Conservation (phyloP, 1,284 basidiomycete genomes). For the Amylostereum chailletii region DNA sequence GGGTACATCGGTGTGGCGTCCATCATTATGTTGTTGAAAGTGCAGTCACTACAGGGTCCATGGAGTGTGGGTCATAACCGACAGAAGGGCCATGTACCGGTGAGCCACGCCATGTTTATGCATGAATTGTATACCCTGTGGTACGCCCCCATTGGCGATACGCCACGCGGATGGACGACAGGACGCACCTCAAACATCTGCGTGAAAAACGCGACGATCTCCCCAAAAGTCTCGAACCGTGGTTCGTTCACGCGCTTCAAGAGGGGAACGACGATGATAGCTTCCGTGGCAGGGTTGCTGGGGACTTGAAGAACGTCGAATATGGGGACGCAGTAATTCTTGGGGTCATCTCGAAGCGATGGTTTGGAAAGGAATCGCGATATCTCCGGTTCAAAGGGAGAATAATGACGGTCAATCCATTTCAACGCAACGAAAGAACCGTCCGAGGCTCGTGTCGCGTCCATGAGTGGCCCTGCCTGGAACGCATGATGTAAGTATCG, state of each 20-base stretch:
- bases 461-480: background rate
- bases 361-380: constrained; percentile 13
- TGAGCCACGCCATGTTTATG: constrained; percentile 22
- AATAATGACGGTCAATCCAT: constrained; percentile 1
- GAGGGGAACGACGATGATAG: background rate
- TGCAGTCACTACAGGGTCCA: constrained; percentile 24
- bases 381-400: constrained; percentile 8
- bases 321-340: background rate
- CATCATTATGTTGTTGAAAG: constrained; percentile 25
- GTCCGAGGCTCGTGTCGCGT: background rate
- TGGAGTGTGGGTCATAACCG: background rate
- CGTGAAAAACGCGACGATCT: background rate
- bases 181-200: background rate
- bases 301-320: background rate
- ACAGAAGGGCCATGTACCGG: constrained; percentile 8
- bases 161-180: background rate
- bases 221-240: background rate
- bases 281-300: background rate
- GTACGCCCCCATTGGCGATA: too few species aligned
- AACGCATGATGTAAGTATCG: background rate
- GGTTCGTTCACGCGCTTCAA: background rate
- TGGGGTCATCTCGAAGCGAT: constrained; percentile 12
- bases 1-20: constrained; percentile 21
- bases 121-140: constrained; percentile 27
- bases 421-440: background rate